Evolutionary conservation across 2,329 filamentous ascomycete species (phyloP).

Genomic region (Fusarium buharicum): DNA sequence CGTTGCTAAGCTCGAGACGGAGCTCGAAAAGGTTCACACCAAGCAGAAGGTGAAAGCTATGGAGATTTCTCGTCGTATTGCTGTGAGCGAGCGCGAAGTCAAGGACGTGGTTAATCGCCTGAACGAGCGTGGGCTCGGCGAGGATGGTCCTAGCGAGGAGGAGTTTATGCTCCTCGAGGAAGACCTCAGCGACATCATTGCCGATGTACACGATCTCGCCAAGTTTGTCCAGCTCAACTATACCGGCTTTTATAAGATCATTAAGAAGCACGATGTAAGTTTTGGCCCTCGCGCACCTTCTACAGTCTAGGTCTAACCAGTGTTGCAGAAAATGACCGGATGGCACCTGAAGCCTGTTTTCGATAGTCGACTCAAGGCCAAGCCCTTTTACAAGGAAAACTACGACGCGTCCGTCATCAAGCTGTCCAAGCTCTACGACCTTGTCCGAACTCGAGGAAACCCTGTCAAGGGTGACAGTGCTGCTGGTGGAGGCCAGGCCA

Average conservation of each 20-base stretch:
- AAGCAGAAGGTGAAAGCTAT: constrained; percentile 98
- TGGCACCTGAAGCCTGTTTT: constrained; percentile 98
- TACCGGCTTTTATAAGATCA: constrained; percentile 99
- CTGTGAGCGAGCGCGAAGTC: constrained; percentile 88
- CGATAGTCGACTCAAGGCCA: constrained; percentile 90
- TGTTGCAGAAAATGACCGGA: constrained; percentile 82
- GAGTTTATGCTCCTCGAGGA: constrained; percentile 95
- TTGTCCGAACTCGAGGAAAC: constrained; percentile 91
- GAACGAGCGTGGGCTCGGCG: constrained; percentile 67
- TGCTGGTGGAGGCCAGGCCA: constrained; percentile 91
- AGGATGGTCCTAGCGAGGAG: constrained; percentile 79
- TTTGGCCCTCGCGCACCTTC: background rate
- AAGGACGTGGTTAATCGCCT: constrained; percentile 83
- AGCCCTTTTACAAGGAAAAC: constrained; percentile 99
- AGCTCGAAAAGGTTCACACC: constrained; percentile 96
- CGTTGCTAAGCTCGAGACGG: constrained; percentile 84
- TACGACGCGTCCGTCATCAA: constrained; percentile 96
- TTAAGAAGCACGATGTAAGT: constrained; percentile 97
- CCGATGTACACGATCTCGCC: constrained; percentile 96
- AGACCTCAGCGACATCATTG: constrained; percentile 96
- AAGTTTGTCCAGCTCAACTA: constrained; percentile 99
- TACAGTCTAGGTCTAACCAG: constrained; percentile 34
- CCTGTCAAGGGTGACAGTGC: constrained; percentile 91
- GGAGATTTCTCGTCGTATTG: constrained; percentile 92
- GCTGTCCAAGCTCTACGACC: constrained; percentile 93